Percentiles rank a stretch among this genome's conserved stretches.
These are phyloP conservation scores for Pythium folliculosum DNA, from an alignment of 352 stramenopile species.

Conservation along the genomic window DNA sequence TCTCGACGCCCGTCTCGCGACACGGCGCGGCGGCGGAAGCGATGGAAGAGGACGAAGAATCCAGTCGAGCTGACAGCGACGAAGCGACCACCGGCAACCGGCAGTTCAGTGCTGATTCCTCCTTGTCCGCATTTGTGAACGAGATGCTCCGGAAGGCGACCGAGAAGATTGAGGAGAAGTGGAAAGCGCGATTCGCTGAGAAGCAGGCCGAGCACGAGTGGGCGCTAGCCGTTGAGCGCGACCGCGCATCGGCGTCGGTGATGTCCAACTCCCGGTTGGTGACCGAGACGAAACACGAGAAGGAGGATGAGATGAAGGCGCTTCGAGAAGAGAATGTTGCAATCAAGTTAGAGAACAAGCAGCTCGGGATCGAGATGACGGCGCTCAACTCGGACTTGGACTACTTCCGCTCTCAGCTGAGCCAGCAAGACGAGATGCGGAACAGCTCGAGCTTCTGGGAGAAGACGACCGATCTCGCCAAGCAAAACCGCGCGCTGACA, in stretches of 20 bases:
- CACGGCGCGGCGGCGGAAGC: not conserved
- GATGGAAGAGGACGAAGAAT: not conserved
- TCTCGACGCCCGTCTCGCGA: constrained; percentile 10
- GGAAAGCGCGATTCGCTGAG: constrained; percentile 72
- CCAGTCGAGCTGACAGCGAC: not conserved
- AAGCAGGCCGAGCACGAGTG: constrained; percentile 70
- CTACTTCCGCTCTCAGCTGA: constrained; percentile 68
- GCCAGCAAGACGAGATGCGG: constrained; percentile 73
- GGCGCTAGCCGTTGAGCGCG: constrained; percentile 61
- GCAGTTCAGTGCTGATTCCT: constrained; percentile 44
- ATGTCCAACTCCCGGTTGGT: constrained; percentile 68
- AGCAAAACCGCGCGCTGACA: constrained; percentile 73
- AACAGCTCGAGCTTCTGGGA: constrained; percentile 83
- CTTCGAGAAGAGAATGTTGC: constrained; percentile 67
- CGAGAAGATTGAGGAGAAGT: constrained; percentile 84
- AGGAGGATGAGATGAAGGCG: constrained; percentile 74
- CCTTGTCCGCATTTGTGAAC: constrained; percentile 71
- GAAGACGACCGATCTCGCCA: constrained; percentile 84
- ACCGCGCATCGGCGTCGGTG: constrained; percentile 62
- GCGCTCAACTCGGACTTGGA: constrained; percentile 67
- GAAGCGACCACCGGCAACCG: not conserved
- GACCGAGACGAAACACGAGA: constrained; percentile 72
- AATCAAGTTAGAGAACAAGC: constrained; percentile 63
- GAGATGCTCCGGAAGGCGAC: constrained; percentile 75
- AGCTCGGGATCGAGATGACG: constrained; percentile 70